phyloP scores from a whole-genome alignment of 2,329 filamentous ascomycete genomes.

The Clonostachys solani region DNA sequence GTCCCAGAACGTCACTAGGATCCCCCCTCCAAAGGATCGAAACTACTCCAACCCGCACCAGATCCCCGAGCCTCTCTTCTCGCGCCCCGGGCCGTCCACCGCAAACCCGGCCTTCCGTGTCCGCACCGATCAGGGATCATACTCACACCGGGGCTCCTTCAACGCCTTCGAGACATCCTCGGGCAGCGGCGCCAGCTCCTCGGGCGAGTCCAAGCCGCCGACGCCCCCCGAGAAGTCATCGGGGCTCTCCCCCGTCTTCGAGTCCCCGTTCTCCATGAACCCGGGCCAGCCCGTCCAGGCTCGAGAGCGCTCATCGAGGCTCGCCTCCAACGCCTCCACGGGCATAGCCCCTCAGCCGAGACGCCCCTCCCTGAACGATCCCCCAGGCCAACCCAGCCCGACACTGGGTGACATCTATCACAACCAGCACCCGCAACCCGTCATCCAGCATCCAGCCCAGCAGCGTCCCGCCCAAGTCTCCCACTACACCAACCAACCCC shows the following conservation, averaged over 20 bases:
- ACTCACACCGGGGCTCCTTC: no score
- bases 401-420: slow-evolving; percentile 28
- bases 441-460: no score
- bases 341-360: slow-evolving; percentile 6
- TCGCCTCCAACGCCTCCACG: slow-evolving; percentile 25
- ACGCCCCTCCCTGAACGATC: slow-evolving; percentile 9
- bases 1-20: no score
- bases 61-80: no score
- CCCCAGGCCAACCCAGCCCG: slow-evolving; percentile 34
- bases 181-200: slow-evolving; percentile 1
- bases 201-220: slow-evolving; percentile 3
- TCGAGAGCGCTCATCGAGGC: slow-evolving; percentile 12
- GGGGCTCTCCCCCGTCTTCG: slow-evolving; percentile 42
- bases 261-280: slow-evolving; percentile 29
- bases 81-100: no score
- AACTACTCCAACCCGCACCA: no score
- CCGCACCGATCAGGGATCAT: no score
- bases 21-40: no score
- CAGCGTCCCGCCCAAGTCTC: no score
- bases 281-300: neutral
- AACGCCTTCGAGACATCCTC: neutral
- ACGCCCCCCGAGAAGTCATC: slow-evolving; percentile 12
- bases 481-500: no score
- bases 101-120: no score
- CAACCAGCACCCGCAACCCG: slow-evolving; percentile 4